Base-by-base conservation (phyloP, 306 rosid species). In the Cucumis cinereus region DNA sequence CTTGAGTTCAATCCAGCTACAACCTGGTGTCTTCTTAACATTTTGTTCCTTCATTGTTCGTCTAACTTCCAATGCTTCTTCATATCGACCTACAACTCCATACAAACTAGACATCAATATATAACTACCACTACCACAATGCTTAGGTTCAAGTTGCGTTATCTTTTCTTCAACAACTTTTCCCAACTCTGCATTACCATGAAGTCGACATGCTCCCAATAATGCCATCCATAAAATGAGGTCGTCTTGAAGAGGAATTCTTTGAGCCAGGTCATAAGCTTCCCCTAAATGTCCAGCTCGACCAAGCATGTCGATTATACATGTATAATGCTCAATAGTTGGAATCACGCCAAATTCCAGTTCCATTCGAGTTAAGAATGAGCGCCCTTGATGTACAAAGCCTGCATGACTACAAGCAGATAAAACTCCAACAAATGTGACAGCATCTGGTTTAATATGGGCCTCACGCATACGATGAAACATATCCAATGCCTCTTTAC, bases 1-100 rank as follows among this genome's bases (percentile, higher is more conserved):
- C 81, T 85, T 78, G 63, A 91, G 92, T 86, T 89, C 98, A 83
- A 91, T 91, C 97, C 94, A 91, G 77, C 97, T 90, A 83, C 91
- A 90, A 4, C 97, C 93, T 1, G 93, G 93, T 72, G 80, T 85
- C 83, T 93, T 93, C 80, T 85, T 87, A 72, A 93, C 92, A 74
- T 87, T 88, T 55, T 90, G 90, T 75, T 89, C 87, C 84, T 59
- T 90, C 97, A 94, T 90, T 45, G 87, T 66, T 75, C 85, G 76
- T 78, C 96, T 90, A 86, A 90, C 78, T 80, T 80, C 89, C 22
- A 82, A 82, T 76, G 88, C 96, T 61, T 91, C 92, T 56, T 89
- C 96, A 45, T 85, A 85, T 77, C 85, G 86, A 82, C 96, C 97
- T 30, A 10, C 78, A 8, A 63, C 89, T 79, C 88, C 94, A 66